phyloP scores from a whole-genome alignment of 148 eudicot species.

The Rhododendron ovatum region DNA sequence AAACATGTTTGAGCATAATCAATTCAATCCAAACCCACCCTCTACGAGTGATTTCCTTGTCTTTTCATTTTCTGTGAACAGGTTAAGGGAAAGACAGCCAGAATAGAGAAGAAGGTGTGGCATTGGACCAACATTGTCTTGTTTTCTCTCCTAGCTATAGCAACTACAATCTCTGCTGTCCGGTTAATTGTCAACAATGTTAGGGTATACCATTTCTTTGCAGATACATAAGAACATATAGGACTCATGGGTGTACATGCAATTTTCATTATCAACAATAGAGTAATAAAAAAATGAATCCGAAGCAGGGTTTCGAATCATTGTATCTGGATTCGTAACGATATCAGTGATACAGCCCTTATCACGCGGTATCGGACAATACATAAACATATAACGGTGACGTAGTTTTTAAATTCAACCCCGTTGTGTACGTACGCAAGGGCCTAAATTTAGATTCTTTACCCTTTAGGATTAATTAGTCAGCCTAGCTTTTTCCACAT shows the following conservation, averaged over 20 bases:
- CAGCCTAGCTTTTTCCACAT: not conserved
- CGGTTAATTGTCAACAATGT: constrained; percentile 34
- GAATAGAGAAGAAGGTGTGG: constrained; percentile 37
- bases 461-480: no score
- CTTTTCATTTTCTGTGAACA: constrained; percentile 7
- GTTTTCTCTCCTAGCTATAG: constrained; percentile 38
- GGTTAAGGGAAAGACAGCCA: constrained; percentile 47
- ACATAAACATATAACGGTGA: no score
- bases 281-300: not conserved
- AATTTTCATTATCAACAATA: not conserved
- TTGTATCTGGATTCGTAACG: not conserved
- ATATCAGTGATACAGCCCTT: not conserved
- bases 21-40: not conserved
- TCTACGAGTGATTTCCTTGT: not conserved
- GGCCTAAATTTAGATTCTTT: not conserved
- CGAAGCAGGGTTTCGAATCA: not conserved
- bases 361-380: not conserved
- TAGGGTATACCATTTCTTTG: constrained; percentile 35
- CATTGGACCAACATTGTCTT: constrained; percentile 42
- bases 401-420: not conserved
- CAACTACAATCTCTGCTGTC: constrained; percentile 50
- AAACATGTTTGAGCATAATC: not conserved
- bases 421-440: not conserved
- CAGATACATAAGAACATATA: not conserved
- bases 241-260: not conserved